phyloP scores from a whole-genome alignment of 2,329 filamentous ascomycete genomes.

The Emericellopsis cladophorae region DNA sequence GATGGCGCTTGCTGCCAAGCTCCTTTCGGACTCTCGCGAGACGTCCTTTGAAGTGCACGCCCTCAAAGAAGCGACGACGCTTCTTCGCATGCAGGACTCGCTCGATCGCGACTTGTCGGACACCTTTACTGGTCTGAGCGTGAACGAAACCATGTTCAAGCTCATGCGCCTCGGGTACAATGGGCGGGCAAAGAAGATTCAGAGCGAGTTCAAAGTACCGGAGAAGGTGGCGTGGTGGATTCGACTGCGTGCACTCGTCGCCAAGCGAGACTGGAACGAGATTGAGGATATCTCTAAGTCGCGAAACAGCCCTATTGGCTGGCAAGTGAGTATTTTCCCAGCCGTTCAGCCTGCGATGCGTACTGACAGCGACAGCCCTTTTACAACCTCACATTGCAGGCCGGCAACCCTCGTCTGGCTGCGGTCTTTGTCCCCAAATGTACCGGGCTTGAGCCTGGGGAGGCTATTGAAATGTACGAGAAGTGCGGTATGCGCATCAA shows the following conservation, averaged over 20 bases:
- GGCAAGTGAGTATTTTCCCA: conserved; percentile 57
- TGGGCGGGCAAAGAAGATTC: conserved; percentile 76
- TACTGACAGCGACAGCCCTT: conserved; percentile 49
- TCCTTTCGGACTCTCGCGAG: conserved; percentile 77
- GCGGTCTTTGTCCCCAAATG: conserved; percentile 81
- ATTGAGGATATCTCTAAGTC: conserved; percentile 72
- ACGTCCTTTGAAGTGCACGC: conserved; percentile 59
- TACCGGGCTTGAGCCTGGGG: conserved; percentile 51
- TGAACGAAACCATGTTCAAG: conserved; percentile 88
- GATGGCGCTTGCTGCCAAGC: conserved; percentile 70
- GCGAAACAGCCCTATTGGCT: conserved; percentile 85
- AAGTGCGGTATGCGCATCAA: conserved; percentile 85
- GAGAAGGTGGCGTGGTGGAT: conserved; percentile 89
- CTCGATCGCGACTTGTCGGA: conserved; percentile 75
- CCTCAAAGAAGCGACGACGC: conserved; percentile 65
- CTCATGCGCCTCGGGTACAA: conserved; percentile 71
- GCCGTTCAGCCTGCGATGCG: not conserved
- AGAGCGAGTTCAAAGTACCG: conserved; percentile 83
- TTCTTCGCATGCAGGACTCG: conserved; percentile 76
- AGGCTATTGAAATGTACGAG: conserved; percentile 83
- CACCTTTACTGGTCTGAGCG: conserved; percentile 67
- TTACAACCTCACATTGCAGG: conserved; percentile 77
- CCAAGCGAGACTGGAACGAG: conserved; percentile 83
- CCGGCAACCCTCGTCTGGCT: conserved; percentile 81
- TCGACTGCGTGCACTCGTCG: conserved; percentile 71